A percentile compares a stretch with the other conserved stretches of the same genome.
phyloP scores from a whole-genome alignment of 495 filamentous ascomycete species.

The Annulohypoxylon nitens region DNA sequence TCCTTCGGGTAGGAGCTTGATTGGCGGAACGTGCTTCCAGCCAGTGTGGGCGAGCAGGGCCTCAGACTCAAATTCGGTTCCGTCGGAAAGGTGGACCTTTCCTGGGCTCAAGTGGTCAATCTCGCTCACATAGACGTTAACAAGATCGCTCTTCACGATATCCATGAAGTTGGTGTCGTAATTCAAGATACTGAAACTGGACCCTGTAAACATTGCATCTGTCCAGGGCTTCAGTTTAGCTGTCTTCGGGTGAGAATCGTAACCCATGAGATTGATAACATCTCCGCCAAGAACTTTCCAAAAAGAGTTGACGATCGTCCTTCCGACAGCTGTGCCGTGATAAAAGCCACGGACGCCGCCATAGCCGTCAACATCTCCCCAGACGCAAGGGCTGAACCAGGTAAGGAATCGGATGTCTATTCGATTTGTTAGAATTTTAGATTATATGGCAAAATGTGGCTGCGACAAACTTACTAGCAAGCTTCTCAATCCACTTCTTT shows the following conservation, averaged over 20 bases:
- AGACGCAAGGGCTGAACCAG: slow-evolving; percentile 55
- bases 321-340: slow-evolving; percentile 73
- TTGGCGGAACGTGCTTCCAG: slow-evolving; percentile 73
- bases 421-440: slow-evolving; percentile 24
- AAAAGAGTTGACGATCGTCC: slow-evolving; percentile 73
- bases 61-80: slow-evolving; percentile 68
- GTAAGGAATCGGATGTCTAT: slow-evolving; percentile 49
- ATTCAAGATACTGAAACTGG: slow-evolving; percentile 73
- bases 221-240: slow-evolving; percentile 72
- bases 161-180: slow-evolving; percentile 74
- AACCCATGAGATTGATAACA: slow-evolving; percentile 65
- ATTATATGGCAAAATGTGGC: background rate
- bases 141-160: slow-evolving; percentile 66
- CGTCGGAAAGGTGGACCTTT: slow-evolving; percentile 68
- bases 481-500: slow-evolving; percentile 65
- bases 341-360: slow-evolving; percentile 61
- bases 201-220: slow-evolving; percentile 70
- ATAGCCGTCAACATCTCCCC: slow-evolving; percentile 55
- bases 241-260: slow-evolving; percentile 69
- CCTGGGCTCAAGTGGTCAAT: slow-evolving; percentile 65
- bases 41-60: slow-evolving; percentile 77
- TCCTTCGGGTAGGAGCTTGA: slow-evolving; percentile 73
- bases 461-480: slow-evolving; percentile 64
- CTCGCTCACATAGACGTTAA: slow-evolving; percentile 73
- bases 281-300: slow-evolving; percentile 71